Percentiles rank a stretch among this genome's conserved stretches.
Evolutionary conservation across 108 stramenopile genomes (phyloP).

Genomic region (Epipyxis sp.): DNA sequence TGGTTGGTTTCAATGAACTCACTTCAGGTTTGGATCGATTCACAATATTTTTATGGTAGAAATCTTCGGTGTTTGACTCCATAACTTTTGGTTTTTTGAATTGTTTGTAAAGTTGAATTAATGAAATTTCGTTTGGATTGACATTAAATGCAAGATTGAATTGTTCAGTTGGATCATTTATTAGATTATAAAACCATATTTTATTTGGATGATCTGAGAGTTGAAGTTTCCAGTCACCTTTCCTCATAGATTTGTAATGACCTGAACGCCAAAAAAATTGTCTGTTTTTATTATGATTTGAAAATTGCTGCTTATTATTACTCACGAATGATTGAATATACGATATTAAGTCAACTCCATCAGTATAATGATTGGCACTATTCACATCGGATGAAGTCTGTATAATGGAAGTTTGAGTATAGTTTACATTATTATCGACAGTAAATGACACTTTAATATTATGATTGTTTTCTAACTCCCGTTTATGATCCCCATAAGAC

Average conservation of each 20-base stretch:
- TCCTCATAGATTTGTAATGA: conserved; percentile 14
- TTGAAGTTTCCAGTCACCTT: conserved; percentile 27
- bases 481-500: too few species aligned
- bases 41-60: too few species aligned
- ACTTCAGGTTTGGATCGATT: too few species aligned
- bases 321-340: not conserved
- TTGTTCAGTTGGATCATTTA: conserved; percentile 23
- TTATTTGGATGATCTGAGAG: conserved; percentile 3
- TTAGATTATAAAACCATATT: conserved; percentile 3
- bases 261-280: conserved; percentile 27
- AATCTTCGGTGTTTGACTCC: too few species aligned
- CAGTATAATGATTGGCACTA: not conserved
- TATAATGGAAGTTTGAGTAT: not conserved
- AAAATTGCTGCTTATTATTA: not conserved
- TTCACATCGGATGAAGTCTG: not conserved
- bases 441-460: too few species aligned
- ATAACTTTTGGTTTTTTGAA: too few species aligned
- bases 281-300: not conserved
- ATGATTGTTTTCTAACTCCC: too few species aligned
- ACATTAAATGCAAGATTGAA: not conserved
- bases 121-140: not conserved
- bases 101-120: too few species aligned
- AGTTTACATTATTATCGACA: not conserved
- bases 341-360: not conserved
- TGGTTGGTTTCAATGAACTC: too few species aligned